A percentile compares a stretch with the other conserved stretches of the same genome.
Conservation (phyloP, 2,329 filamentous ascomycete genomes). For the Ophiognomonia clavigignenti-juglandacearum region DNA sequence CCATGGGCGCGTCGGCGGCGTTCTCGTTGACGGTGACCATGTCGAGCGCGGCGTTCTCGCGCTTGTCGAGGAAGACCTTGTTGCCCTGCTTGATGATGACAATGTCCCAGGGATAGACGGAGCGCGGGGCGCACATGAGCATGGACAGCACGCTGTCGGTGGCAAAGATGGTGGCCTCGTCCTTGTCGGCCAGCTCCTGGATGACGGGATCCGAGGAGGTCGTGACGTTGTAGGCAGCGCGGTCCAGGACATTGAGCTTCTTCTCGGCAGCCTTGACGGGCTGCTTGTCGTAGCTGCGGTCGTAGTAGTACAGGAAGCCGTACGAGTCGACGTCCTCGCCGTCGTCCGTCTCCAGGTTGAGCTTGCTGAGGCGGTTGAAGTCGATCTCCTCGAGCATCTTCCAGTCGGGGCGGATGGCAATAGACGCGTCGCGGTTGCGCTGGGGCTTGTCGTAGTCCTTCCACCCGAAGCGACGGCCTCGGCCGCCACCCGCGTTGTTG, state of each 20-base stretch:
- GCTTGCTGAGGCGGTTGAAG: slow-evolving; percentile 89
- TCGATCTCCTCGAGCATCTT: slow-evolving; percentile 96
- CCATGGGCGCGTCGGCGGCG: slow-evolving; percentile 87
- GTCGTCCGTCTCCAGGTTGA: slow-evolving; percentile 91
- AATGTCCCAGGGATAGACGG: slow-evolving; percentile 97
- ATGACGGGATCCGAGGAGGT: slow-evolving; percentile 95
- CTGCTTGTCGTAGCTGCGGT: slow-evolving; percentile 90
- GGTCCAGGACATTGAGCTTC: slow-evolving; percentile 83
- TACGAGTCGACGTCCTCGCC: slow-evolving; percentile 94
- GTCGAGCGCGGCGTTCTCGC: slow-evolving; percentile 88
- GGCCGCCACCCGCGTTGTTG: slow-evolving; percentile 47
- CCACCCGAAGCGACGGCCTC: slow-evolving; percentile 90
- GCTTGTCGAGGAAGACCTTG: slow-evolving; percentile 99
- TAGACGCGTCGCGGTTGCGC: slow-evolving; percentile 90
- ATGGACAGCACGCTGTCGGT: slow-evolving; percentile 97
- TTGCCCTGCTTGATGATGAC: slow-evolving; percentile 88
- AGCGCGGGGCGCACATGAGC: slow-evolving; percentile 97
- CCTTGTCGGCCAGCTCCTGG: slow-evolving; percentile 91
- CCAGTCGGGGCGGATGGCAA: slow-evolving; percentile 97
- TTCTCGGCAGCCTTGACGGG: slow-evolving; percentile 84
- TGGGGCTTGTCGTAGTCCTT: slow-evolving; percentile 98
- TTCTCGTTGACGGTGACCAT: slow-evolving; percentile 99
- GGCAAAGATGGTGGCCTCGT: slow-evolving; percentile 94
- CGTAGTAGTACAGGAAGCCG: slow-evolving; percentile 98
- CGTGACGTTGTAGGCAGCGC: slow-evolving; percentile 96